These are phyloP conservation scores for Suhomyces kilbournensis DNA, from an alignment of 805 yeast species.

Conservation along the genomic window DNA sequence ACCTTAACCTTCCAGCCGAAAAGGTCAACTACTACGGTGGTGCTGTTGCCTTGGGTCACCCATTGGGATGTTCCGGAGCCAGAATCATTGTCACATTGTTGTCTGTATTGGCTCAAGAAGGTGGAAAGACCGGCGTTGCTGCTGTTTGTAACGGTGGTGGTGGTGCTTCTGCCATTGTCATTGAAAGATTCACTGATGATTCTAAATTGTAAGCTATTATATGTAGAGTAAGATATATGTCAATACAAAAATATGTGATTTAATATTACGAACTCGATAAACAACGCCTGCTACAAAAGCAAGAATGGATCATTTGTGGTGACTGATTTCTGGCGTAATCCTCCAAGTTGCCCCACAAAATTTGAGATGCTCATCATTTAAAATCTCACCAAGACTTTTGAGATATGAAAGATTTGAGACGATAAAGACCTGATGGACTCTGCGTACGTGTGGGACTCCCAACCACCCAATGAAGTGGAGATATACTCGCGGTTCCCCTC, in stretches of 20 bases:
- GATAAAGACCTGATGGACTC: background rate
- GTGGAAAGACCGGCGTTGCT: conserved; percentile 81
- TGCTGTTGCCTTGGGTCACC: conserved; percentile 94
- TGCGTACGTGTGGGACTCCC: background rate
- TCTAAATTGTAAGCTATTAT: conserved; percentile 30
- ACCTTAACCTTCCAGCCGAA: conserved; percentile 56
- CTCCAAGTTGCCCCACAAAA: background rate
- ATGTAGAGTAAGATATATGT: background rate
- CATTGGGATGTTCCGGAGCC: conserved; percentile 95
- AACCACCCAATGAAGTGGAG: background rate
- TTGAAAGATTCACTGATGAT: conserved; percentile 57
- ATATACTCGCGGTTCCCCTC: background rate
- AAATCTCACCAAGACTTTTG: background rate
- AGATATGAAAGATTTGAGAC: background rate
- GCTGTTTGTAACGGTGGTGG: conserved; percentile 99
- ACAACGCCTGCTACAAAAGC: too few species aligned
- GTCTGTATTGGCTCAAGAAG: conserved; percentile 79
- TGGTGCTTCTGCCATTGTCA: conserved; percentile 91
- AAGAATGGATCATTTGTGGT: too few species aligned
- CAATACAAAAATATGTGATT: background rate
- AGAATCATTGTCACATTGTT: conserved; percentile 85
- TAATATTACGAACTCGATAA: too few species aligned
- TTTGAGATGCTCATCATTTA: background rate
- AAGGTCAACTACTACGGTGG: conserved; percentile 92
- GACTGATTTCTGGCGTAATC: background rate